Evolutionary conservation across 352 stramenopile genomes (phyloP), one percentile per base, ranked within the genome.

Genomic region (Phytophthora macrochlamydospora): DNA sequence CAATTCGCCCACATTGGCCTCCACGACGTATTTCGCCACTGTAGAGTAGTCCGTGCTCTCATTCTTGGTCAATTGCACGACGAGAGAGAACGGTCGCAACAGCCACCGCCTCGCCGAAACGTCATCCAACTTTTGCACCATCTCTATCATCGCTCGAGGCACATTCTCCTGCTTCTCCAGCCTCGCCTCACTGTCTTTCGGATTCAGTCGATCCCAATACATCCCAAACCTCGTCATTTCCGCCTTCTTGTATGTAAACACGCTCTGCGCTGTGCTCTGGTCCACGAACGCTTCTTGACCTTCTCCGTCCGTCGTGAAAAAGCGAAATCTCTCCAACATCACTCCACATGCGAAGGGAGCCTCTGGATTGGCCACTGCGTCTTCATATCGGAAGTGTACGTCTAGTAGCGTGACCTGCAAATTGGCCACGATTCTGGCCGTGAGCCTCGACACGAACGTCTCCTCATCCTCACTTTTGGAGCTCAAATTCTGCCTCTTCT

Each of bases 331-430:
- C 35, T 88, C 65, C 9, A 93, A 55, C 73, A 93, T 84, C 2
- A 95, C 9, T 2, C 87, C 87, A 57, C 83, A 92, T 11, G 85
- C 84, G 42, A 95, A 93, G 29, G 87, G 87, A 1, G 66, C 48
- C 2, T 80, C 78, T 0, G 78, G 78, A 42, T 92, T 91, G 31
- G 87, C 90, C 38, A 83, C 54, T 1, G 56, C 75, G 64, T 95
- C 87, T 59, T 95, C 85, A 46, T 94, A 95, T 3, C 87, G 71
- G 14, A 95, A 61, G 55, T 95, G 87, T 37, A 95, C 65, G 56
- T 91, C 71, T 3, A 67, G 59, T 42, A 95, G 69, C 40, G 84
- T 94, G 52, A 95, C 83, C 65, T 92, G 79, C 11, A 95, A 53
- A 44, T 95, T 94, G 66, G 90, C 84, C 33, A 93, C 77, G 44